phyloP scores from a whole-genome alignment of 257 asterid species.

The Coffea canephora region DNA sequence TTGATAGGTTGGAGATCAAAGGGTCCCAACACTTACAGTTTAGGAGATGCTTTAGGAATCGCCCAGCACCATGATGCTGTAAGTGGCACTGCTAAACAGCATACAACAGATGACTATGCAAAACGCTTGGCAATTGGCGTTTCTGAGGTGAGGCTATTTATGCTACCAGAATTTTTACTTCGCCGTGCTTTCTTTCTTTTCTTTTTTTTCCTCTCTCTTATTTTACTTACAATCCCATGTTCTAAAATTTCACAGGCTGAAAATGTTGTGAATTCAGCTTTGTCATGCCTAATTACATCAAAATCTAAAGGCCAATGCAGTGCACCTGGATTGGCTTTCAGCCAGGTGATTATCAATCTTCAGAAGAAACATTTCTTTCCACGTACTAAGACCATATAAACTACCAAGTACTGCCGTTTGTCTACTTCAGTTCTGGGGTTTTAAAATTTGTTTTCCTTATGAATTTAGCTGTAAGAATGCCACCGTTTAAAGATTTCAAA shows the following conservation, averaged over 20 bases:
- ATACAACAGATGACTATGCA: slow-evolving; percentile 83
- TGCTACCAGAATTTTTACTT: neutral
- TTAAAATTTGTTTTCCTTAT: neutral
- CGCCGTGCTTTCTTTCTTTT: neutral
- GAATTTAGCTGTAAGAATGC: neutral
- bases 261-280: slow-evolving; percentile 55
- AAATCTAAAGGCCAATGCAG: slow-evolving; percentile 38
- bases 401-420: neutral
- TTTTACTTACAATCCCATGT: neutral
- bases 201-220: neutral
- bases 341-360: slow-evolving; percentile 49
- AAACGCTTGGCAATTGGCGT: slow-evolving; percentile 84
- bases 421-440: neutral
- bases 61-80: slow-evolving; percentile 92
- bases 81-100: slow-evolving; percentile 83
- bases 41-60: slow-evolving; percentile 75
- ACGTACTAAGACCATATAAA: neutral
- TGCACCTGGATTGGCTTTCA: slow-evolving; percentile 38
- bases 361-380: neutral
- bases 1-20: slow-evolving; percentile 48
- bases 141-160: slow-evolving; percentile 45
- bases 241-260: slow-evolving; percentile 51
- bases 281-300: slow-evolving; percentile 61
- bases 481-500: neutral
- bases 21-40: slow-evolving; percentile 47